Conservation (phyloP, 2,329 filamentous ascomycete species). For the Kalaharituber pfeilii region DNA sequence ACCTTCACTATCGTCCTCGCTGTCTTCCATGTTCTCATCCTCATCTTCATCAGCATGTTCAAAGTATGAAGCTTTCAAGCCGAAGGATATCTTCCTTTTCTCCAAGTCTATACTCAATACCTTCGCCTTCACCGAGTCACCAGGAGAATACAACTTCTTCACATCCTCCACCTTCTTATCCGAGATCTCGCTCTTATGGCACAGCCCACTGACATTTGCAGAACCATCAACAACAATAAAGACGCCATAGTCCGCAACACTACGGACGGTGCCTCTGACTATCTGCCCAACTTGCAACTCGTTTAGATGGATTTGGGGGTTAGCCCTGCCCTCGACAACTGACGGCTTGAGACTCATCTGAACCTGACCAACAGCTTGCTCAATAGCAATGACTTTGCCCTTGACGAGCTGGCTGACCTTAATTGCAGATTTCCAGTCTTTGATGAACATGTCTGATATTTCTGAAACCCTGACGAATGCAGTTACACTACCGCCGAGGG, state of each 20-base stretch:
- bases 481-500: slow-evolving; percentile 62
- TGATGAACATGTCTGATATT: slow-evolving; percentile 76
- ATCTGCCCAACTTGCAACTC: slow-evolving; percentile 65
- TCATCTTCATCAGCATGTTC: slow-evolving; percentile 36
- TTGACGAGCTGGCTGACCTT: slow-evolving; percentile 79
- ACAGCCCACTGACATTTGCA: slow-evolving; percentile 76
- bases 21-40: slow-evolving; percentile 25
- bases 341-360: slow-evolving; percentile 81
- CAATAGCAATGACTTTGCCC: slow-evolving; percentile 61
- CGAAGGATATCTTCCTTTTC: slow-evolving; percentile 69
- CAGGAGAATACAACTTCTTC: slow-evolving; percentile 74
- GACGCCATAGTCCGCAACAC: slow-evolving; percentile 86
- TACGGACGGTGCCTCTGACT: slow-evolving; percentile 77
- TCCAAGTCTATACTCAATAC: slow-evolving; percentile 59
- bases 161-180: slow-evolving; percentile 67
- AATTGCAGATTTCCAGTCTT: slow-evolving; percentile 87
- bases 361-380: slow-evolving; percentile 50
- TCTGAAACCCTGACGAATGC: slow-evolving; percentile 74
- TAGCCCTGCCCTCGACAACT: slow-evolving; percentile 46
- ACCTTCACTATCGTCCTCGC: slow-evolving; percentile 31
- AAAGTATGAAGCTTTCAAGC: slow-evolving; percentile 85
- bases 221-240: slow-evolving; percentile 84
- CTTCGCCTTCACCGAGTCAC: slow-evolving; percentile 84
- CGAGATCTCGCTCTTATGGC: slow-evolving; percentile 82
- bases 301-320: slow-evolving; percentile 55